Percentiles rank a stretch among this genome's conserved stretches.
phyloP scores from a whole-genome alignment of 2,329 filamentous ascomycete genomes.

The Coniochaeta prunicola region DNA sequence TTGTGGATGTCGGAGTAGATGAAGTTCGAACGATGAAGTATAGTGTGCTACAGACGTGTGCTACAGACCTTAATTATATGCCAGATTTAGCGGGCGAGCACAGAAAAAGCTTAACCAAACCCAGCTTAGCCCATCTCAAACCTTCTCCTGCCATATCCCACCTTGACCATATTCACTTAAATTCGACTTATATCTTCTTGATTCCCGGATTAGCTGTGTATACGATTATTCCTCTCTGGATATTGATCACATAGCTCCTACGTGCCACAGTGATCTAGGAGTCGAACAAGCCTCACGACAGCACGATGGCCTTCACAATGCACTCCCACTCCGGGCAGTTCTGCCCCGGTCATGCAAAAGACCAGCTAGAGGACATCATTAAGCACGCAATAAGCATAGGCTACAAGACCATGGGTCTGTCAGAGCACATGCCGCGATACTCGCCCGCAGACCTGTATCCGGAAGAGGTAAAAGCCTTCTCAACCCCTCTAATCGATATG shows the following conservation, averaged over 20 bases:
- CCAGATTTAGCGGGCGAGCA: background rate
- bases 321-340: conserved; percentile 98
- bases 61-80: background rate
- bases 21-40: too few species aligned
- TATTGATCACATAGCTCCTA: too few species aligned
- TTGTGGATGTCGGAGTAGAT: background rate
- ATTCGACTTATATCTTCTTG: too few species aligned
- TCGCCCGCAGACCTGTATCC: conserved; percentile 75
- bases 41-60: background rate
- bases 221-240: too few species aligned
- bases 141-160: background rate
- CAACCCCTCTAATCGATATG: background rate
- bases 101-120: background rate
- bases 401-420: conserved; percentile 79
- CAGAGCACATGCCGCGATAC: conserved; percentile 89
- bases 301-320: conserved; percentile 85
- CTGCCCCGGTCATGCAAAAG: conserved; percentile 81
- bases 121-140: background rate
- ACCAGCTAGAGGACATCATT: conserved; percentile 78
- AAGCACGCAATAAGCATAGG: conserved; percentile 68
- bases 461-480: conserved; percentile 58
- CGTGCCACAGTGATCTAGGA: too few species aligned
- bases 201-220: too few species aligned
- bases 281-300: too few species aligned
- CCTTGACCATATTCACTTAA: background rate